A percentile compares a stretch with the other conserved stretches of the same genome.
Evolutionary conservation across 176 grass and related monocot species (phyloP).

Genomic region (Musa troglodytarum): DNA sequence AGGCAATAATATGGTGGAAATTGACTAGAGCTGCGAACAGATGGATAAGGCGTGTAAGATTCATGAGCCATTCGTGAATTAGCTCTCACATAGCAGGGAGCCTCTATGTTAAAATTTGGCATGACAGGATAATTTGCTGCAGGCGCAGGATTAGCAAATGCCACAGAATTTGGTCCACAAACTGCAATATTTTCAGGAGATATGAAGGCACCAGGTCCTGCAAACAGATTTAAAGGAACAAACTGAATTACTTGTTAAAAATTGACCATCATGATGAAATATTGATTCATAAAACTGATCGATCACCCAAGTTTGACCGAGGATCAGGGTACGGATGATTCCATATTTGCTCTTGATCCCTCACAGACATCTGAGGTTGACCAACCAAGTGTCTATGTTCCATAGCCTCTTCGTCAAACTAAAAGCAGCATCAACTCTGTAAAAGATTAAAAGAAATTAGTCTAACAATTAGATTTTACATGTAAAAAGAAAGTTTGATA

Average conservation of each 20-base stretch:
- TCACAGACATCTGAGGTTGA: background rate
- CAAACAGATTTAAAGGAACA: background rate
- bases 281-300: background rate
- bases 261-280: background rate
- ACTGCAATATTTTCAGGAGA: background rate
- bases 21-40: conserved; percentile 6
- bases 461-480: background rate
- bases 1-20: background rate
- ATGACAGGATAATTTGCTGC: background rate
- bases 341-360: background rate
- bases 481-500: background rate
- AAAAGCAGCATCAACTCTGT: background rate
- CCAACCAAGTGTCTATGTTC: background rate
- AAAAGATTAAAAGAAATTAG: background rate
- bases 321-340: conserved; percentile 6
- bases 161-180: background rate
- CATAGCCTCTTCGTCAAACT: conserved; percentile 2
- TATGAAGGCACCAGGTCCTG: background rate
- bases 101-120: conserved; percentile 1
- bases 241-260: background rate
- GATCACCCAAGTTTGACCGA: background rate
- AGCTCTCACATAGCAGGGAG: background rate
- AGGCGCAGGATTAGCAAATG: background rate
- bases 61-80: background rate
- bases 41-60: background rate